Evolutionary conservation across 371 early-diverging fungal species (phyloP).

Genomic region (Mucor mucedo): DNA sequence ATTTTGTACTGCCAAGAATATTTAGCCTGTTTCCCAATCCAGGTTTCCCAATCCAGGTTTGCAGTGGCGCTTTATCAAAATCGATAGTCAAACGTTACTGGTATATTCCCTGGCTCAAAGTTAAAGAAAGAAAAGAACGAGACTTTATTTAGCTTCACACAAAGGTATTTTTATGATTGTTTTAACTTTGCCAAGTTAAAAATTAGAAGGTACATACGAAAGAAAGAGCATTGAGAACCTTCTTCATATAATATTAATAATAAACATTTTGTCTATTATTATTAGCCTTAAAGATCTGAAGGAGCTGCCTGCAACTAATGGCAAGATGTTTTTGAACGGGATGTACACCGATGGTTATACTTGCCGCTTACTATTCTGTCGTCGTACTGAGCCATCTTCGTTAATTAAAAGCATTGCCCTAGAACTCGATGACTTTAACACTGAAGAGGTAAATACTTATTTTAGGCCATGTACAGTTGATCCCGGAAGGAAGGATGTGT

Average conservation of each 20-base stretch:
- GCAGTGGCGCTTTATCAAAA: not conserved
- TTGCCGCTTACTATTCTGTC: not conserved
- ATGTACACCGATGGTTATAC: slow-evolving; percentile 3
- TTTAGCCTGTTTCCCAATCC: slow-evolving; percentile 5
- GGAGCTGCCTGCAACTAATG: not conserved
- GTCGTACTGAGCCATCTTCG: not conserved
- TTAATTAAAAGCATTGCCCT: too few relatives aligned
- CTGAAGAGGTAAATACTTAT: slow-evolving; percentile 7
- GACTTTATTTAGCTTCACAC: not conserved
- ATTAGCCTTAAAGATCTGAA: not conserved
- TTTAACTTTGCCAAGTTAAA: not conserved
- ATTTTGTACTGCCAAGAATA: not conserved
- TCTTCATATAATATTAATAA: too few relatives aligned
- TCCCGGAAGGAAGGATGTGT: slow-evolving; percentile 6
- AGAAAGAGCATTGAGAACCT: not conserved
- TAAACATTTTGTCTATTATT: too few relatives aligned
- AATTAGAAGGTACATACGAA: not conserved
- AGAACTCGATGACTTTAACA: not conserved
- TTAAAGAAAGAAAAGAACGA: not conserved
- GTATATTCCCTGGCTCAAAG: not conserved
- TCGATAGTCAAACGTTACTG: slow-evolving; percentile 2
- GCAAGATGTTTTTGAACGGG: slow-evolving; percentile 8
- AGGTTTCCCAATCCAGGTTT: too few relatives aligned
- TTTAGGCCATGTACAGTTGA: slow-evolving; percentile 13
- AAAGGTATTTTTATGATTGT: too few relatives aligned